Evolutionary conservation across 225 moss, liverwort and hornwort genomes (phyloP), one percentile per base, ranked within the genome.

Genomic region (Pseudisothecium myosuroides): DNA sequence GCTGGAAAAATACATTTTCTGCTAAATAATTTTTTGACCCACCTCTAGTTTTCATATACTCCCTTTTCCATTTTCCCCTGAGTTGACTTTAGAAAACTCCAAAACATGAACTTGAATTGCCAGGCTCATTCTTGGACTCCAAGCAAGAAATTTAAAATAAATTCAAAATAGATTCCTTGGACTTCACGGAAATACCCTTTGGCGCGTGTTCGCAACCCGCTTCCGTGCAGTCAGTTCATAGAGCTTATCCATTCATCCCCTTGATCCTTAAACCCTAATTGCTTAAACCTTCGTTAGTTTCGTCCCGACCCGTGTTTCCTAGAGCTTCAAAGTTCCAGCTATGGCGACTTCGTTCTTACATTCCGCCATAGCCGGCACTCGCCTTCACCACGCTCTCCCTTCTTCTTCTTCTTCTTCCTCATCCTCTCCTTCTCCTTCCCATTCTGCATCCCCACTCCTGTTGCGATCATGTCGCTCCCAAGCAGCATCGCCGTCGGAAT

Each of bases 271-370:
- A 92, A 92, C 87, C 92, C 89, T 91, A 80, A 73, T 78, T 74
- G 56, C 72, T 80, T 59, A 90, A 84, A 86, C 78, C 90, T 43
- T 78, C 15, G 36, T 45, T 19, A 12, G 36, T 32, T 3, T 26
- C 8, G 41, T 6, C 36, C 19, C 20, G 28, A 14, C 39, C 39
- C 56, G 58, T 76, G 76, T 37, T 29, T 17, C 26, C 26, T 5
- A 6, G 67, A 67, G 60, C 76, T 52, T 55, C 62, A 6, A 32
- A 31, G n/a, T 72, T 62, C 65, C 45, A 85, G 93, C 86, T 26
- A 93, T 93, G 93, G 91, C 91, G 63, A 86, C 86, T 37, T 66
- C 83, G 36, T 47, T 83, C 66, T 47, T 91, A 23, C 90, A 83
- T 67, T 91, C 89, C 68, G 88, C 93, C 86, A 75, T 89, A 11